Conservation (phyloP, 148 eudicot genomes). For the Heliamphora exappendiculata region DNA sequence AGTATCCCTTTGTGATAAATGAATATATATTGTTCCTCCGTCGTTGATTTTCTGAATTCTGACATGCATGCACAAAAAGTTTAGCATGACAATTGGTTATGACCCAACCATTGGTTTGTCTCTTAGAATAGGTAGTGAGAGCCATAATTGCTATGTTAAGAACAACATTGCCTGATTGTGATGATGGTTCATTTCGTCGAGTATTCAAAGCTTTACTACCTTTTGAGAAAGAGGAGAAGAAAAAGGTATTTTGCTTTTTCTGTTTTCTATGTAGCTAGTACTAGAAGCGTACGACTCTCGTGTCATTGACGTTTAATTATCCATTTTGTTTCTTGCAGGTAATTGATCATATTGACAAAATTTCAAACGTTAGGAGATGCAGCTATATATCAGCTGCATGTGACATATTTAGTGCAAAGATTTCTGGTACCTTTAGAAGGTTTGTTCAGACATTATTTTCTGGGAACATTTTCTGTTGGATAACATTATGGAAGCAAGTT, state of each 20-base stretch:
- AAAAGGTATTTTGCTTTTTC: constrained; percentile 33
- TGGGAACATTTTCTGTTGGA: not conserved
- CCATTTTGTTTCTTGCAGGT: constrained; percentile 35
- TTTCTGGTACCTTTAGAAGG: constrained; percentile 96
- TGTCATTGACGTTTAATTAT: constrained; percentile 2
- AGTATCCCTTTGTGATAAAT: not conserved
- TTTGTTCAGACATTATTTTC: constrained; percentile 20
- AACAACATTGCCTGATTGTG: constrained; percentile 75
- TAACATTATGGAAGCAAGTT: not conserved
- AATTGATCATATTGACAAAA: constrained; percentile 75
- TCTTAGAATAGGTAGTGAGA: constrained; percentile 54
- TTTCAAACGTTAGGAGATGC: constrained; percentile 61
- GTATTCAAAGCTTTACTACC: constrained; percentile 81
- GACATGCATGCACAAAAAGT: not conserved
- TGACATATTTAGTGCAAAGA: constrained; percentile 76
- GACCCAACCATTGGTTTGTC: not conserved
- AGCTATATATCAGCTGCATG: constrained; percentile 76
- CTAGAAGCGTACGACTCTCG: not conserved
- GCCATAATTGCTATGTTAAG: constrained; percentile 72
- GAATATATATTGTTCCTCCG: not conserved
- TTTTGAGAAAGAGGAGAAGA: constrained; percentile 78
- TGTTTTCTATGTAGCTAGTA: not conserved
- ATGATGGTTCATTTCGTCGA: constrained; percentile 69
- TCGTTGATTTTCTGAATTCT: not conserved
- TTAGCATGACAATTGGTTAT: not conserved